Evolutionary conservation across 225 moss, liverwort and hornwort genomes (phyloP).

Genomic region (Anthoceros angustus): DNA sequence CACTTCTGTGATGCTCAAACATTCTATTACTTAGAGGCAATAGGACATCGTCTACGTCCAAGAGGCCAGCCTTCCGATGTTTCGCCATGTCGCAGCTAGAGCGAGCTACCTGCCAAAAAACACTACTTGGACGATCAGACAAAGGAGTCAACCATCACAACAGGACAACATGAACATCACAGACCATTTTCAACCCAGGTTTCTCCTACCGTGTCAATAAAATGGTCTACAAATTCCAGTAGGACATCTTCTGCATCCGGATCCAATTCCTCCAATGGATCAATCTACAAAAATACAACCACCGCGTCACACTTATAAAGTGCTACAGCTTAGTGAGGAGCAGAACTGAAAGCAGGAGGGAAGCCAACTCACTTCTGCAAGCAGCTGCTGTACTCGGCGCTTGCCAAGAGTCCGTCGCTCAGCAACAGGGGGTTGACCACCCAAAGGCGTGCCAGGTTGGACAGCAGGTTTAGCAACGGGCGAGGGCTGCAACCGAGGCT

Average conservation of each 20-base stretch:
- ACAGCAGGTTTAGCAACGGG: constrained; percentile 8
- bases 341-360: background rate
- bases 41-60: too few species aligned
- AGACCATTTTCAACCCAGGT: too few species aligned
- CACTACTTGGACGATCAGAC: too few species aligned
- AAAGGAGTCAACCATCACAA: too few species aligned
- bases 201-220: constrained; percentile 54
- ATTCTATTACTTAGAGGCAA: too few species aligned
- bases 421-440: constrained; percentile 31
- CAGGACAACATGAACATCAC: too few species aligned
- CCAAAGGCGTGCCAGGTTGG: constrained; percentile 13
- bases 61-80: too few species aligned
- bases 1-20: too few species aligned
- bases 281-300: constrained; percentile 32
- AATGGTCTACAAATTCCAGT: constrained; percentile 82
- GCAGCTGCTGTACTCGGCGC: constrained; percentile 80
- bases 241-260: constrained; percentile 87
- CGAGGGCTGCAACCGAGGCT: constrained; percentile 32
- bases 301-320: background rate
- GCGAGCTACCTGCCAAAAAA: too few species aligned
- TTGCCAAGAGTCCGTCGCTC: constrained; percentile 77
- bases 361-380: constrained; percentile 28
- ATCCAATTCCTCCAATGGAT: constrained; percentile 71
- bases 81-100: too few species aligned
- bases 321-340: background rate